These are phyloP conservation scores for Ploettnerulaceae sp. DNA, from an alignment of 2,329 filamentous ascomycete genomes.

Conservation along the genomic window DNA sequence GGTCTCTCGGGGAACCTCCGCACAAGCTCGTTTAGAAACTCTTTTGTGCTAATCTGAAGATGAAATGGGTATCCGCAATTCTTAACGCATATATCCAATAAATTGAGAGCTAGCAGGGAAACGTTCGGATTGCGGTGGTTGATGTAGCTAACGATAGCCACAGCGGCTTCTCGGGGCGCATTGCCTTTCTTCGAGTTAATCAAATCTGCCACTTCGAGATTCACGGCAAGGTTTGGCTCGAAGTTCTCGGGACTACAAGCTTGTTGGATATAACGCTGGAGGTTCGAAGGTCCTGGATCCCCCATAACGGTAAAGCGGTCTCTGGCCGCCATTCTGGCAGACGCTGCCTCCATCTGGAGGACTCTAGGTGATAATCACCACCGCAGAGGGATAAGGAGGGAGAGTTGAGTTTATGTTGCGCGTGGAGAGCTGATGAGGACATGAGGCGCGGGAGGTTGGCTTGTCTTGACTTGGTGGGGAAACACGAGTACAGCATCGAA, in stretches of 20 bases:
- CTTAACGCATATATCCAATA: constrained; percentile 98
- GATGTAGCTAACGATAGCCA: constrained; percentile 88
- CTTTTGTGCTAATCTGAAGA: constrained; percentile 96
- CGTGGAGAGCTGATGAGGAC: constrained; percentile 17
- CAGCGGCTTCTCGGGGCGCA: constrained; percentile 88
- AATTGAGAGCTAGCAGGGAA: constrained; percentile 78
- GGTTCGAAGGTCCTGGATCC: constrained; percentile 73
- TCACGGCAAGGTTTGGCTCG: constrained; percentile 93
- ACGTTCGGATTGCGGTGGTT: constrained; percentile 98
- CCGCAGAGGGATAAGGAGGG: constrained; percentile 4
- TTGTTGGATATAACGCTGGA: constrained; percentile 93
- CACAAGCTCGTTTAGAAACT: constrained; percentile 97
- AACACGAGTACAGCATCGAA: constrained; percentile 1
- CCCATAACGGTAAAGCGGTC: constrained; percentile 86
- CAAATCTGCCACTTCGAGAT: constrained; percentile 92
- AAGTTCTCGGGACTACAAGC: constrained; percentile 97
- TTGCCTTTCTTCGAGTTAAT: constrained; percentile 97
- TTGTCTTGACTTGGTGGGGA: constrained; percentile 20
- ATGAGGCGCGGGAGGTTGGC: constrained; percentile 11
- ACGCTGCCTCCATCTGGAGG: constrained; percentile 79
- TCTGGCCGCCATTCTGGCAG: constrained; percentile 88
- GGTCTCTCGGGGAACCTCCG: constrained; percentile 92
- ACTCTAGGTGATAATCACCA: constrained; percentile 19
- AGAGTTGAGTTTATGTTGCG: constrained; percentile 8
- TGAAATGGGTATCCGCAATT: constrained; percentile 99